Conservation (phyloP, 257 asterid species). For the Solanum stenotomum region DNA sequence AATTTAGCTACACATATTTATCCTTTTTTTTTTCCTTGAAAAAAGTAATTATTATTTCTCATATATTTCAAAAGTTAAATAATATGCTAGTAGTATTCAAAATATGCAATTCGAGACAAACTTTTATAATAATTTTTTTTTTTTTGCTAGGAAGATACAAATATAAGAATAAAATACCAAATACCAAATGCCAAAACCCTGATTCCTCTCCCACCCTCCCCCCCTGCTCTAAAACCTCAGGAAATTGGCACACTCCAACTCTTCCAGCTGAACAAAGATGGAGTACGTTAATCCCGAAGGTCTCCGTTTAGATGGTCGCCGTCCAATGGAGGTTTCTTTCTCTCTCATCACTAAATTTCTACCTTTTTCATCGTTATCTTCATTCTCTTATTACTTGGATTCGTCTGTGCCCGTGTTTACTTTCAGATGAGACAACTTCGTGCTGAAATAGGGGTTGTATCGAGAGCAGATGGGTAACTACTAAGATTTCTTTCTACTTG, state of each 20-base stretch:
- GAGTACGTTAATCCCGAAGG: slow-evolving; percentile 98
- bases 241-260: background rate
- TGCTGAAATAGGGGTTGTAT: slow-evolving; percentile 76
- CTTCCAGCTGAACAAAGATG: slow-evolving; percentile 18
- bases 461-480: slow-evolving; percentile 90
- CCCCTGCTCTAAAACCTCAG: background rate
- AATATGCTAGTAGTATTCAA: too few species aligned
- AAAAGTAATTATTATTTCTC: too few species aligned
- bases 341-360: background rate
- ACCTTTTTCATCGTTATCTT: background rate
- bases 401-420: background rate
- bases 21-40: too few species aligned
- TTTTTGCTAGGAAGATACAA: too few species aligned
- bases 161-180: background rate
- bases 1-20: too few species aligned
- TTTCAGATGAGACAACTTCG: slow-evolving; percentile 90
- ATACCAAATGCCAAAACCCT: background rate
- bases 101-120: too few species aligned
- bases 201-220: background rate
- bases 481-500: background rate
- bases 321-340: slow-evolving; percentile 82
- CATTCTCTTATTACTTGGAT: background rate
- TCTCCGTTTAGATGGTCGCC: slow-evolving; percentile 92
- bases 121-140: too few species aligned
- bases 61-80: too few species aligned